Percentiles rank a stretch among this genome's conserved stretches.
phyloP scores from a whole-genome alignment of 2,329 filamentous ascomycete species.

The Plenodomus tracheiphilus region DNA sequence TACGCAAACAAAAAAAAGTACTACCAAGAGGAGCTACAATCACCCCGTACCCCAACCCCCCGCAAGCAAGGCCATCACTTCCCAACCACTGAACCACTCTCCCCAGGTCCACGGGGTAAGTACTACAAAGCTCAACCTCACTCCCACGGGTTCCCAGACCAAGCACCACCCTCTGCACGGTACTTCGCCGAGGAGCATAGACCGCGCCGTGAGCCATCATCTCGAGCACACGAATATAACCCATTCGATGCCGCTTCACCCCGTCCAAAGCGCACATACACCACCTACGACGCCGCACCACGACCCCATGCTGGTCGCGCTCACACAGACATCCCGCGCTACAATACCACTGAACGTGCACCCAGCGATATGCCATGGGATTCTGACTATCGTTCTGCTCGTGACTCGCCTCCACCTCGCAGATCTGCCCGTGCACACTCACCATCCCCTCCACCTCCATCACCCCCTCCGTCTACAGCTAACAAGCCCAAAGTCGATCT shows the following conservation, averaged over 20 bases:
- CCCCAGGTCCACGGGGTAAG: background rate
- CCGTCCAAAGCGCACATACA: background rate
- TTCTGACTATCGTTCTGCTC: background rate
- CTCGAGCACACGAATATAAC: background rate
- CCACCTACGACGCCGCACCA: background rate
- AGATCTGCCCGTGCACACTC: background rate
- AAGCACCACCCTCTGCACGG: background rate
- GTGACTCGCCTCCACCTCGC: background rate
- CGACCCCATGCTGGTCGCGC: background rate
- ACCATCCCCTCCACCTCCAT: background rate
- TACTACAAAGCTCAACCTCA: background rate
- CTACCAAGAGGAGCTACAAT: too few species aligned
- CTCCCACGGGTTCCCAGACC: background rate
- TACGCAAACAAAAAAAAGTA: too few species aligned
- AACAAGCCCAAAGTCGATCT: slow-evolving; percentile 58
- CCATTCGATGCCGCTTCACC: background rate
- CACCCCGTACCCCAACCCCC: too few species aligned
- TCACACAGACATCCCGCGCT: background rate
- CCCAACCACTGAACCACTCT: too few species aligned
- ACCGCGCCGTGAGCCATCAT: background rate
- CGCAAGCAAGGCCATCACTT: too few species aligned
- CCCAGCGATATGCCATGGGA: background rate
- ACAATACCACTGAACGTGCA: background rate
- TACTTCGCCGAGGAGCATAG: background rate
- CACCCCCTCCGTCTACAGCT: background rate